Evolutionary conservation across 306 rosid genomes (phyloP).

Genomic region (Glycine soja): DNA sequence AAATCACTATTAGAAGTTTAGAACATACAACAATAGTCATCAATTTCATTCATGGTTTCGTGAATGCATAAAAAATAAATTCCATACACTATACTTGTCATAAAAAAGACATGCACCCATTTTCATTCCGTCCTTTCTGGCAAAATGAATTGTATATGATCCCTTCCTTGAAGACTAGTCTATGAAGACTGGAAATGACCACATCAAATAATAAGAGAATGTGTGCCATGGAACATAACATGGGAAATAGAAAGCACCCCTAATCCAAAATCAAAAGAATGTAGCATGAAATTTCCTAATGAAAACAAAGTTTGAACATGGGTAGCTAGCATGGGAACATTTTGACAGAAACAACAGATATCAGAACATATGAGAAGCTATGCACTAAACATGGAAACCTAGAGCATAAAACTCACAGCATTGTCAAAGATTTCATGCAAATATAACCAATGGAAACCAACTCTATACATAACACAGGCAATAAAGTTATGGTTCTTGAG

Average conservation of each 20-base stretch:
- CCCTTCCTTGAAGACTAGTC: too few species aligned
- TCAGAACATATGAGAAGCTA: neutral
- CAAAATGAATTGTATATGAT: too few species aligned
- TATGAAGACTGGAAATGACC: constrained; percentile 10
- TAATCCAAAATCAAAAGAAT: constrained; percentile 23
- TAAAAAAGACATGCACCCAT: too few species aligned
- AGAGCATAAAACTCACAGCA: constrained; percentile 19
- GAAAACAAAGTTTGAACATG: constrained; percentile 17
- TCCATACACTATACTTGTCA: too few species aligned
- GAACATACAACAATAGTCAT: too few species aligned
- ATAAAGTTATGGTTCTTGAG: neutral
- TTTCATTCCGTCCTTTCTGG: too few species aligned
- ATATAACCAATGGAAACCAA: constrained; percentile 24
- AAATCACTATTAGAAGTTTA: too few species aligned
- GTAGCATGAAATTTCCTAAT: constrained; percentile 6
- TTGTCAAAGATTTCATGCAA: neutral
- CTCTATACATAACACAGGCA: constrained; percentile 4
- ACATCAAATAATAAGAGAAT: constrained; percentile 27
- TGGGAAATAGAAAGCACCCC: constrained; percentile 11
- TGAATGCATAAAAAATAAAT: too few species aligned
- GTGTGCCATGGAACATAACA: constrained; percentile 16
- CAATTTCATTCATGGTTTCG: too few species aligned
- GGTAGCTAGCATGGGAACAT: constrained; percentile 3
- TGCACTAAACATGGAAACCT: constrained; percentile 1
- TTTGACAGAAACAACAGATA: neutral